Evolutionary conservation across 768 basidiomycete species (phyloP).

Genomic region (Tricholoma bakamatsutake): DNA sequence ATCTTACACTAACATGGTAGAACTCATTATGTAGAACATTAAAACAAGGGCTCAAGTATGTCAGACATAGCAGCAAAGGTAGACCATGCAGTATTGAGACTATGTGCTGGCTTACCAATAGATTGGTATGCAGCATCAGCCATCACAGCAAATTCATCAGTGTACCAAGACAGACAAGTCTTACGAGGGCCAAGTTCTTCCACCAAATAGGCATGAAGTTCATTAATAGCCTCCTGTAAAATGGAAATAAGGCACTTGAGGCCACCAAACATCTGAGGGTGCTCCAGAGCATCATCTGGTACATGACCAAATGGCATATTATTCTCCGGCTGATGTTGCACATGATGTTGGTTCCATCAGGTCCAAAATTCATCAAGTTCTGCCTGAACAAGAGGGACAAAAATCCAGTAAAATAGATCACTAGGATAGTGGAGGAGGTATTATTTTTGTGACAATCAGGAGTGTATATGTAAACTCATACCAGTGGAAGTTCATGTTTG

Average conservation of each 20-base stretch:
- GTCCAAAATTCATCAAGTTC: background rate
- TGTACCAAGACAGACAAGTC: background rate
- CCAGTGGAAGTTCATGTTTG: constrained; percentile 1
- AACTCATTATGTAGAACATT: no score
- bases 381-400: background rate
- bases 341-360: background rate
- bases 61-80: background rate
- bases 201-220: constrained; percentile 6
- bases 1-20: no score
- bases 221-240: constrained; percentile 7
- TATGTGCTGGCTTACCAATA: background rate
- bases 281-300: no score
- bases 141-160: background rate
- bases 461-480: no score
- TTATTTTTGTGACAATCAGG: background rate
- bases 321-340: background rate
- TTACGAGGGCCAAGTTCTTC: constrained; percentile 8
- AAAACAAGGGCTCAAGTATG: background rate
- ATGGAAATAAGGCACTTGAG: constrained; percentile 11
- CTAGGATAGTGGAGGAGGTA: background rate
- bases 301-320: no score
- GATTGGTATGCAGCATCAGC: background rate
- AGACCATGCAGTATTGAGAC: background rate
- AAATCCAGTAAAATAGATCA: background rate
- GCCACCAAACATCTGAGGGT: constrained; percentile 4